A percentile compares a stretch with the other conserved stretches of the same genome.
Conservation (phyloP, 1,139 yeast genomes). For the Geotrichum klebahnii region DNA sequence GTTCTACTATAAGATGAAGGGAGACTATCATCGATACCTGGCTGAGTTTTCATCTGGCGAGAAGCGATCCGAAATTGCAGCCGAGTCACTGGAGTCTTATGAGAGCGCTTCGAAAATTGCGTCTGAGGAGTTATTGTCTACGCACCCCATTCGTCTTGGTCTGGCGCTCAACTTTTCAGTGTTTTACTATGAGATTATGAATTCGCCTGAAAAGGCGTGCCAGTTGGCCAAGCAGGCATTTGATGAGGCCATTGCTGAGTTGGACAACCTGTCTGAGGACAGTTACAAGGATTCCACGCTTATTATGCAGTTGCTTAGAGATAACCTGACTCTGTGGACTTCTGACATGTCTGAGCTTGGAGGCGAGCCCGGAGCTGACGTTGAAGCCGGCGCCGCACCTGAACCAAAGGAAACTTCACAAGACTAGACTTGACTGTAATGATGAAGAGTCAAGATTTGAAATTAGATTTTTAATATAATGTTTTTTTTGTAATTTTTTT, state of each 20-base stretch:
- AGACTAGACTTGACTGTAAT: too few relatives aligned
- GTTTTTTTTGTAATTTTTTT: too few relatives aligned
- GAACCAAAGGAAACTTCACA: constrained; percentile 28
- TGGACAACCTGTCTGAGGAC: constrained; percentile 96
- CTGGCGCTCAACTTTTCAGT: constrained; percentile 97
- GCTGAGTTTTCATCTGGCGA: constrained; percentile 95
- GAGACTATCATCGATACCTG: constrained; percentile 98
- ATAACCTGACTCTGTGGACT: constrained; percentile 98
- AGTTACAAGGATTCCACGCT: constrained; percentile 96
- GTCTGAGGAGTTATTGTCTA: constrained; percentile 94
- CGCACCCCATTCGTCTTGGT: constrained; percentile 98
- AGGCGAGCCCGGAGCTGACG: constrained; percentile 11
- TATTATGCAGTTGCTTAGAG: constrained; percentile 98
- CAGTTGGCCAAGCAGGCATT: constrained; percentile 98
- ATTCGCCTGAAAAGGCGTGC: constrained; percentile 98
- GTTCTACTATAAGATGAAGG: constrained; percentile 98
- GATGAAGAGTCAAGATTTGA: too few relatives aligned
- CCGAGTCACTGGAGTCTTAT: constrained; percentile 91
- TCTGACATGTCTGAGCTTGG: constrained; percentile 42
- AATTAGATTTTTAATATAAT: too few relatives aligned
- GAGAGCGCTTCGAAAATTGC: constrained; percentile 96
- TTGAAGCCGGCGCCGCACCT: constrained; percentile 22
- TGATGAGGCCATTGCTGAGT: constrained; percentile 98
- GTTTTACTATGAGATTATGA: constrained; percentile 95
- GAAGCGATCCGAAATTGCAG: constrained; percentile 92